Evolutionary conservation across 805 yeast species (phyloP), one percentile per base, ranked within the genome.

Genomic region (Nakazawaea holstii): DNA sequence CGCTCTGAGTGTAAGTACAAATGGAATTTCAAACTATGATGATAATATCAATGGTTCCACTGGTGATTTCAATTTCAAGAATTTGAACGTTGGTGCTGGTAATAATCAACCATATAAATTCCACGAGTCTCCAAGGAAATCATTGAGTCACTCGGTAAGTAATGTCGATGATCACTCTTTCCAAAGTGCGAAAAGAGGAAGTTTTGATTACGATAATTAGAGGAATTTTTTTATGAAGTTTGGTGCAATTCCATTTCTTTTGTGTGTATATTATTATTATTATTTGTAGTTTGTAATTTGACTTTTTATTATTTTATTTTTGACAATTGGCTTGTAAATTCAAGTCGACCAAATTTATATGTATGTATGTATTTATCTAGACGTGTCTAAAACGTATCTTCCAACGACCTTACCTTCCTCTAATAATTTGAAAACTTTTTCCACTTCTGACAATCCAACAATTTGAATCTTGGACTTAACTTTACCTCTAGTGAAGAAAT

Each of bases 111-210:
- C 44, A 24, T 38, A 45, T 30, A 24, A 27, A 11, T 39, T 45
- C 32, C 42, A 45, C 13, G 48, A 45, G 27, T 43, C 46, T 13
- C 46, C 46, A 36, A 36, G 41, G 20, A 43, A 43, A 27, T 43
- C 46, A 6, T 37, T 43, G 41, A 43, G 46, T 30, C 28, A 35
- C 6, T 43, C 46, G 20, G 31, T 43, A 9, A 36, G 36, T 13
- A 43, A 43, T 24, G 8, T 24, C 10, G 38, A 29, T 27, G 20
- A 37, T 36, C n/a, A 36, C 28, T 33, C 8, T 6, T 33, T 15
- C 11, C 28, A 43, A 15, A 43, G 20, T 20, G 39, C 39, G 8
- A 33, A 33, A 33, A 33, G 36, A 9, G 36, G 46, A 5, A 43
- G 41, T 30, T 11, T 43, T 37, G 46, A 37, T 37, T 43, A 27